Conservation (phyloP, 768 basidiomycete genomes). For the Panellus pusillus region DNA sequence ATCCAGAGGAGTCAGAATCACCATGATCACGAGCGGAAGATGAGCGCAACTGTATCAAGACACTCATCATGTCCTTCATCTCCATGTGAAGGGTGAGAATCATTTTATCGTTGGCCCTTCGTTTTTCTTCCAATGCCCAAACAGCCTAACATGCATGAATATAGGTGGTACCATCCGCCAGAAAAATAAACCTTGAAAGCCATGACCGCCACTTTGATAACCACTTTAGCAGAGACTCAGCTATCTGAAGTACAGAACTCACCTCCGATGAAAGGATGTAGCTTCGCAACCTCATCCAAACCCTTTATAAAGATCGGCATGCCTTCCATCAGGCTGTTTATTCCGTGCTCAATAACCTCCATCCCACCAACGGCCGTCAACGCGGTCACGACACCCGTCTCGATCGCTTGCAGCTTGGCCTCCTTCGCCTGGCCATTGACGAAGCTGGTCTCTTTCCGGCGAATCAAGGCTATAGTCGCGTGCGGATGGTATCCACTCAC, state of each 20-base stretch:
- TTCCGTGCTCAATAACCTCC: slow-evolving; percentile 20
- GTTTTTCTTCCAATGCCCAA: slow-evolving; percentile 36
- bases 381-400: slow-evolving; percentile 13
- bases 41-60: slow-evolving; percentile 32
- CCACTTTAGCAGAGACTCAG: too few relatives aligned
- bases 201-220: slow-evolving; percentile 18
- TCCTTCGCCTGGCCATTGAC: slow-evolving; percentile 6
- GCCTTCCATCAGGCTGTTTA: slow-evolving; percentile 24
- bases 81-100: slow-evolving; percentile 34
- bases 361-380: slow-evolving; percentile 9
- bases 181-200: slow-evolving; percentile 18
- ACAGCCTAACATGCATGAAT: slow-evolving; percentile 32
- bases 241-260: too few relatives aligned
- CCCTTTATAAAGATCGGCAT: slow-evolving; percentile 24
- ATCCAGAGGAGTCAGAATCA: background rate
- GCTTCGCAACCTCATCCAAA: slow-evolving; percentile 26
- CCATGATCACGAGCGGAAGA: background rate
- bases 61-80: slow-evolving; percentile 41
- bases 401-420: slow-evolving; percentile 7
- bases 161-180: slow-evolving; percentile 15
- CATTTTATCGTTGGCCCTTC: slow-evolving; percentile 41
- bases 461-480: background rate
- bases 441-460: slow-evolving; percentile 7
- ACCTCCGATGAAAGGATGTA: slow-evolving; percentile 25
- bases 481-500: background rate